phyloP scores from a whole-genome alignment of 2,329 filamentous ascomycete species.

The Fusarium compactum region DNA sequence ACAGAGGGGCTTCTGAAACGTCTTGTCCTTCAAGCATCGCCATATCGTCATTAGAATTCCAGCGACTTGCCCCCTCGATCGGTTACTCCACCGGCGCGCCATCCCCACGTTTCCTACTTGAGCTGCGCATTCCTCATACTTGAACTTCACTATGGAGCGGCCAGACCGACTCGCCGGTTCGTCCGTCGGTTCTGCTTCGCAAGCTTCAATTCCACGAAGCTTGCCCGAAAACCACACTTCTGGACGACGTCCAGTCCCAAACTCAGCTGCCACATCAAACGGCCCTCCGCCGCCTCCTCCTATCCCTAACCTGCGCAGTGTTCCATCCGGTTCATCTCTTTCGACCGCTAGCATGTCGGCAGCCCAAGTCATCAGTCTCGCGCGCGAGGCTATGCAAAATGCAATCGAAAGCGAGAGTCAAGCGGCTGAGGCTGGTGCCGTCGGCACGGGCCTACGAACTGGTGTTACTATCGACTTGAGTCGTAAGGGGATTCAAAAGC shows the following conservation, averaged over 20 bases:
- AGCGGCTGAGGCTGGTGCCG: slow-evolving; percentile 69
- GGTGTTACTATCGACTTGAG: slow-evolving; percentile 84
- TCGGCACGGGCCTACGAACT: slow-evolving; percentile 71
- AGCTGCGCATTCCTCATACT: slow-evolving; percentile 33
- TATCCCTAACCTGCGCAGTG: slow-evolving; percentile 61
- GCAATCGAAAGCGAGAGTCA: slow-evolving; percentile 76
- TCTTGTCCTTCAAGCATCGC: slow-evolving; percentile 41
- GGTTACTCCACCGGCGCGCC: slow-evolving; percentile 38
- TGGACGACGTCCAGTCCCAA: slow-evolving; percentile 55
- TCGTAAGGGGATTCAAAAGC: slow-evolving; percentile 76
- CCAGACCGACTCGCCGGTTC: slow-evolving; percentile 50
- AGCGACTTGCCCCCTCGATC: slow-evolving; percentile 38
- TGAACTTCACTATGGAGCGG: slow-evolving; percentile 51
- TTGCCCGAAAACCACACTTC: slow-evolving; percentile 57
- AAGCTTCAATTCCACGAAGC: slow-evolving; percentile 50
- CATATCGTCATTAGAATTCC: slow-evolving; percentile 37
- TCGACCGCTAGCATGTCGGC: slow-evolving; percentile 67
- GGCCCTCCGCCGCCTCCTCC: slow-evolving; percentile 58
- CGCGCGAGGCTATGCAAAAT: slow-evolving; percentile 74
- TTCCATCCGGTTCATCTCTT: slow-evolving; percentile 60
- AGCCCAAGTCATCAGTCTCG: slow-evolving; percentile 73
- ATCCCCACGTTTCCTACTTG: slow-evolving; percentile 35
- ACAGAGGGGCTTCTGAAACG: slow-evolving; percentile 51
- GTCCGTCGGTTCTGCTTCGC: slow-evolving; percentile 40
- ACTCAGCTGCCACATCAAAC: slow-evolving; percentile 56